phyloP scores from a whole-genome alignment of 2,329 filamentous ascomycete species.

The Arthrobotrys megalospora region DNA sequence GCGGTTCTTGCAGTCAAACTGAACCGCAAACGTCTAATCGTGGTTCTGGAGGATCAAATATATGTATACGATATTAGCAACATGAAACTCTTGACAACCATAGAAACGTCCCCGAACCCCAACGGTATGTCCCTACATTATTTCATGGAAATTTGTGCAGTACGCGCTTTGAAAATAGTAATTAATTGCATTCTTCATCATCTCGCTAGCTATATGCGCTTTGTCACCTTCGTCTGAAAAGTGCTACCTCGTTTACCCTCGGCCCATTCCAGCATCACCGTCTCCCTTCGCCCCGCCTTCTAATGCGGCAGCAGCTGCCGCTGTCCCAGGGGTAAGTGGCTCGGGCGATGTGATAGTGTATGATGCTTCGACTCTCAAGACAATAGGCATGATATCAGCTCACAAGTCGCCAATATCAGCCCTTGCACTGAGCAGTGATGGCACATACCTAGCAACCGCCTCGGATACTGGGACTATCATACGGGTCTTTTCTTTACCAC shows the following conservation, averaged over 20 bases:
- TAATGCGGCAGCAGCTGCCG: constrained; percentile 58
- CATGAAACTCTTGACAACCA: constrained; percentile 94
- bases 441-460: constrained; percentile 90
- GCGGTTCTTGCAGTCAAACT: constrained; percentile 92
- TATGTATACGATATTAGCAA: constrained; percentile 99
- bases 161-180: constrained; percentile 32
- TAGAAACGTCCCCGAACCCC: constrained; percentile 93
- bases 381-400: constrained; percentile 94
- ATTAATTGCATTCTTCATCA: constrained; percentile 63
- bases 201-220: constrained; percentile 82
- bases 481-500: constrained; percentile 91
- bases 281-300: constrained; percentile 64
- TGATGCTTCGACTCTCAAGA: constrained; percentile 88
- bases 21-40: constrained; percentile 92
- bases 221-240: constrained; percentile 95
- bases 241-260: constrained; percentile 93
- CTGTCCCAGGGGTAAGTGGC: constrained; percentile 74
- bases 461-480: constrained; percentile 99
- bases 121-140: constrained; percentile 70
- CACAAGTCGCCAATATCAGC: constrained; percentile 92
- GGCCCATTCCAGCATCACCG: constrained; percentile 79
- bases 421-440: constrained; percentile 92
- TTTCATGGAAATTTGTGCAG: background rate
- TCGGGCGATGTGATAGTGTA: constrained; percentile 94
- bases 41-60: constrained; percentile 94